Evolutionary conservation across 192 early-diverging fungal genomes (phyloP).

Genomic region (Haplosporangium gracile): DNA sequence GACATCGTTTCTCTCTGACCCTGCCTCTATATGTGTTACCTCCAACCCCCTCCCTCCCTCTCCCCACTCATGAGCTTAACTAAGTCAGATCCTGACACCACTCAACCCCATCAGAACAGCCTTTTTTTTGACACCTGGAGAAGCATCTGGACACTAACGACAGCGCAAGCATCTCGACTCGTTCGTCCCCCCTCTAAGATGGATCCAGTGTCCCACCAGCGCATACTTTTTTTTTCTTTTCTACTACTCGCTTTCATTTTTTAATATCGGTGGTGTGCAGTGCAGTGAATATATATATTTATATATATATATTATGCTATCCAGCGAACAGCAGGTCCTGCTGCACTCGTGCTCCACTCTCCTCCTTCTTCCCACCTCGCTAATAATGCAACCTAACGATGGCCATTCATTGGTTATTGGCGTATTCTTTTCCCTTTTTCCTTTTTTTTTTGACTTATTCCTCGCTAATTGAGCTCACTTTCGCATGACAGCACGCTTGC

Average conservation of each 20-base stretch:
- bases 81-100: slow-evolving; percentile 3
- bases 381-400: background rate
- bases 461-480: background rate
- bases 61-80: slow-evolving; percentile 1
- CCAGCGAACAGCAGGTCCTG: background rate
- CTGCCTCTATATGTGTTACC: background rate
- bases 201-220: background rate
- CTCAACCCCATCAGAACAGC: background rate
- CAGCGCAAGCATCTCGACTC: background rate
- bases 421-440: background rate
- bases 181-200: background rate
- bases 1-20: background rate
- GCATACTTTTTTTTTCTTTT: background rate
- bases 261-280: background rate
- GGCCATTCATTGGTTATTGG: background rate
- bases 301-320: background rate
- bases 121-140: background rate
- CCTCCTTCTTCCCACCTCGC: background rate
- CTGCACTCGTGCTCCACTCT: background rate
- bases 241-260: too few species aligned
- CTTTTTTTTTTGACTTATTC: background rate
- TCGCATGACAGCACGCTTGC: background rate
- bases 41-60: background rate
- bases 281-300: background rate
- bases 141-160: background rate